Evolutionary conservation across 805 yeast species (phyloP).

Genomic region (Maudiozyma saulgeensis): DNA sequence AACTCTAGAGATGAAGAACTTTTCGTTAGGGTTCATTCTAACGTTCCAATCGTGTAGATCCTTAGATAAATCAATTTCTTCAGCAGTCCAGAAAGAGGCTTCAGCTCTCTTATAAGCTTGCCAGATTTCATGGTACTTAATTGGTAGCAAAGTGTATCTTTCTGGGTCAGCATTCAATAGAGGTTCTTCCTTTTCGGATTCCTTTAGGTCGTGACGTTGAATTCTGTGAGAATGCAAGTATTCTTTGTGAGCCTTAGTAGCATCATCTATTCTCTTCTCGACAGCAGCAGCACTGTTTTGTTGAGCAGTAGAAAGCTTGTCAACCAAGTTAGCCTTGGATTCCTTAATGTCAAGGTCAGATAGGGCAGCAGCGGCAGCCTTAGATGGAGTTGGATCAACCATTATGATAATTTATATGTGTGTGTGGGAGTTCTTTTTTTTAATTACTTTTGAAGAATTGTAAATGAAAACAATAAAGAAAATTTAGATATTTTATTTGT

Average conservation of each 20-base stretch:
- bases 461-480: background rate
- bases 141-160: constrained; percentile 91
- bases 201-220: constrained; percentile 67
- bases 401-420: constrained; percentile 2
- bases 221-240: constrained; percentile 55
- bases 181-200: constrained; percentile 80
- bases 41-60: constrained; percentile 90
- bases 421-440: background rate
- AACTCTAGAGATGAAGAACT: constrained; percentile 84
- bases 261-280: constrained; percentile 24
- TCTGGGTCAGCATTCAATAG: constrained; percentile 72
- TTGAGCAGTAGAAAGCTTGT: constrained; percentile 36
- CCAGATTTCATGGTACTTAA: constrained; percentile 96
- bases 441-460: background rate
- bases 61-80: constrained; percentile 92
- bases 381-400: constrained; percentile 62
- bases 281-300: constrained; percentile 22
- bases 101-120: constrained; percentile 98
- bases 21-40: constrained; percentile 80
- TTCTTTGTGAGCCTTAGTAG: constrained; percentile 37
- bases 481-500: background rate
- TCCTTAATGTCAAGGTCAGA: constrained; percentile 41
- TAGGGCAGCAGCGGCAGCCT: constrained; percentile 49
- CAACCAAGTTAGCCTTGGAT: constrained; percentile 35
- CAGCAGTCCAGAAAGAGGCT: constrained; percentile 99